Percentiles rank a stretch among this genome's conserved stretches.
Evolutionary conservation across 192 early-diverging fungal genomes (phyloP).

Genomic region (Gryganskiella cystojenkinii): DNA sequence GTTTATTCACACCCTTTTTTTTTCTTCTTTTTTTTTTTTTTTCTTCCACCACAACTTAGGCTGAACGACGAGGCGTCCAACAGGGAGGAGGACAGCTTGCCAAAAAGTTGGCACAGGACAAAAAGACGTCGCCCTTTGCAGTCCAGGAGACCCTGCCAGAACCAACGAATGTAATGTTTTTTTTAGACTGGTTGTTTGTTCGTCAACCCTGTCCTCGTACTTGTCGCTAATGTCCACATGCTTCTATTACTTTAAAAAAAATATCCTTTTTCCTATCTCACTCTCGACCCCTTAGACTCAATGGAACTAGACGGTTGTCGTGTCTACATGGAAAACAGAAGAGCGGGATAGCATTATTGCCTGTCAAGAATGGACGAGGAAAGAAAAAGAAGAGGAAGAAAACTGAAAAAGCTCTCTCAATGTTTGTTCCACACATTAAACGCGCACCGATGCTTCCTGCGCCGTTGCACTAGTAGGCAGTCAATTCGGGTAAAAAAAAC

Average conservation of each 20-base stretch:
- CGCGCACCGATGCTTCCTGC: too few relatives aligned
- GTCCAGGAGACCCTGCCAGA: slow-evolving; percentile 34
- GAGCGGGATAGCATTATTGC: too few relatives aligned
- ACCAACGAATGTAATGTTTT: slow-evolving; percentile 32
- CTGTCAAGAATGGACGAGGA: too few relatives aligned
- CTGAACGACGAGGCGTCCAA: slow-evolving; percentile 39
- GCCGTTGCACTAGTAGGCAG: too few relatives aligned
- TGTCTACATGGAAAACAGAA: too few relatives aligned
- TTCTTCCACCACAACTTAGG: slow-evolving; percentile 11
- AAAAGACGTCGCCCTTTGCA: slow-evolving; percentile 33
- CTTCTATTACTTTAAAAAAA: background rate
- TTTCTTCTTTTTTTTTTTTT: background rate
- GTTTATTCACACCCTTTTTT: background rate
- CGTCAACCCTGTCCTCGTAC: too few relatives aligned
- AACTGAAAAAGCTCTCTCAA: too few relatives aligned
- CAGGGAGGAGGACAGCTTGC: slow-evolving; percentile 40
- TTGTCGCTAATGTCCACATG: too few relatives aligned
- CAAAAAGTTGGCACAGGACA: slow-evolving; percentile 36
- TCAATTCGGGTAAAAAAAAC: too few relatives aligned
- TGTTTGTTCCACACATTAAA: too few relatives aligned
- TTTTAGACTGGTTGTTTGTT: background rate
- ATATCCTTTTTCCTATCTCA: background rate
- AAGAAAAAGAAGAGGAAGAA: too few relatives aligned
- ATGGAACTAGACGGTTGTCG: too few relatives aligned
- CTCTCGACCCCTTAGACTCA: background rate